A percentile compares a stretch with the other conserved stretches of the same genome.
Conservation (phyloP, 2,329 filamentous ascomycete species). For the Lasiodiplodia sp. region DNA sequence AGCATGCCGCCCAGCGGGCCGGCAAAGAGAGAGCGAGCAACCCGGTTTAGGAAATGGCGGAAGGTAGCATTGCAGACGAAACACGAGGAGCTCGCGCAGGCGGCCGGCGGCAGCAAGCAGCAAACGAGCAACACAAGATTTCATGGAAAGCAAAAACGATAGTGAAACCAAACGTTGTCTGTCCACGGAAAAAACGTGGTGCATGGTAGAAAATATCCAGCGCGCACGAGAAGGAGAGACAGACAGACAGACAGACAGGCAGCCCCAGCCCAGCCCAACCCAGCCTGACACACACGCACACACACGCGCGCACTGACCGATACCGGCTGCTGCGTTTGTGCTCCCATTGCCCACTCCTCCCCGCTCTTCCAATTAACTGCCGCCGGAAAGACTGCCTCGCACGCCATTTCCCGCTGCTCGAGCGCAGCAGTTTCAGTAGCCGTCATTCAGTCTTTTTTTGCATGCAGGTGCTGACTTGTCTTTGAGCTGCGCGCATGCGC, state of each 20-base stretch:
- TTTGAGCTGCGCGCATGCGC: background rate
- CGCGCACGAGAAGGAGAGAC: background rate
- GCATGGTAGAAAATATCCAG: background rate
- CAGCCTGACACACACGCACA: background rate
- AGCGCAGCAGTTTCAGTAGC: background rate
- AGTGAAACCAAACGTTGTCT: background rate
- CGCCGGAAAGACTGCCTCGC: background rate
- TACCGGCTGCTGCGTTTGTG: background rate
- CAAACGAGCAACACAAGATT: background rate
- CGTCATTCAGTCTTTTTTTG: background rate
- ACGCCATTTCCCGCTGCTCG: background rate
- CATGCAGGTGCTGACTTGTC: conserved; percentile 6
- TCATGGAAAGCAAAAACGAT: background rate
- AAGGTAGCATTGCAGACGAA: conserved; percentile 27
- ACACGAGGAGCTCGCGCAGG: conserved; percentile 9
- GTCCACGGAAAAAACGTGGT: background rate
- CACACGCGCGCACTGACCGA: background rate
- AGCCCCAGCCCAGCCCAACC: background rate
- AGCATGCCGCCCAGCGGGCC: background rate
- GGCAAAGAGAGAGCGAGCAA: conserved; percentile 1
- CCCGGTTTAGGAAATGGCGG: background rate
- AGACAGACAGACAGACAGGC: background rate
- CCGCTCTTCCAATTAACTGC: background rate
- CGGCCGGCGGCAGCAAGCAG: background rate
- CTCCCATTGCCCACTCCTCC: background rate